Evolutionary conservation across 495 filamentous ascomycete genomes (phyloP), one percentile per base, ranked within the genome.

Genomic region (Penicillium mononematosum): DNA sequence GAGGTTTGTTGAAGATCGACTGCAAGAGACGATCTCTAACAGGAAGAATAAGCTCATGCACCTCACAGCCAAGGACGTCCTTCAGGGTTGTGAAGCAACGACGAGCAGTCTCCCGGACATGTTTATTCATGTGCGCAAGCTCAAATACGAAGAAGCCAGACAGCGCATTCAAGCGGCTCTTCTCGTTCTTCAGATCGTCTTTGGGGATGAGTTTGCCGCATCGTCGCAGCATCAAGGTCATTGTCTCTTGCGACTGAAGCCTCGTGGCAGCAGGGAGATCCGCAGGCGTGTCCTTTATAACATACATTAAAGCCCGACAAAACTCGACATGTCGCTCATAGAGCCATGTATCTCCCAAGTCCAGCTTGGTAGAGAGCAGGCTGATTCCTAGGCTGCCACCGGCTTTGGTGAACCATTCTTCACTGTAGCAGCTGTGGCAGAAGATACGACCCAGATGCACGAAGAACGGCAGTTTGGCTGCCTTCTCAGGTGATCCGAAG

Each of bases 331-430:
- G 91, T 59, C 87, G 86, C 6, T 85, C 81, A 45, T 84, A 79
- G 22, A 98, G 75, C 92, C 93, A 99, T 19, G 76, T 64, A 60
- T 96, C 89, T 8, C 92, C 89, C 42, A 98, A 77, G 50, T 91
- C 85, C 46, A 97, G 69, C 62, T 91, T 84, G 14, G 86, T 89
- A 4, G 88, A 83, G 48, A 96, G 76, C 42, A 92, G 80, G 59
- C 91, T 85, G 54, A 99, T 96, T 45, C 95, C 95, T 20, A 93
- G 70, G 38, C 88, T 90, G 16, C 95, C 95, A 55, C 92, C 93
- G 19, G 90, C 85, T 65, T 99, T 99, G 14, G 91, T 89, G 65
- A 92, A 98, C 95, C 95, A 99, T 59, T 98, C 92, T 67, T 97
- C 92, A 61, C 92, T 90, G 57, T 96, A 88, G 67, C 95, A 99